A percentile compares a stretch with the other conserved stretches of the same genome.
phyloP scores from a whole-genome alignment of 371 early-diverging fungal species.

The Parasitella parasitica region DNA sequence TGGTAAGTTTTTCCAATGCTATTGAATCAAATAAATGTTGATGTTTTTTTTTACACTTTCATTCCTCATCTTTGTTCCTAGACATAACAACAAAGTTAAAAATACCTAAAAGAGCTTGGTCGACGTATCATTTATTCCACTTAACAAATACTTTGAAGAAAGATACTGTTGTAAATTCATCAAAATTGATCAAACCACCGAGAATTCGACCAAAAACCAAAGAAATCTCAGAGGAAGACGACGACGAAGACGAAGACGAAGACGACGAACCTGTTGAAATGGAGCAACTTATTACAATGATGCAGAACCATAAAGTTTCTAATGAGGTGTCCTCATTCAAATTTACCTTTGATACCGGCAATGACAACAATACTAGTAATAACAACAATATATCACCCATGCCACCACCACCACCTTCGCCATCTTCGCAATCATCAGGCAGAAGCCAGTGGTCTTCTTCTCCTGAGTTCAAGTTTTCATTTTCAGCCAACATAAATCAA shows the following conservation, averaged over 20 bases:
- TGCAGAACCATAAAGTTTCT: slow-evolving; percentile 27
- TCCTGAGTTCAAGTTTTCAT: slow-evolving; percentile 24
- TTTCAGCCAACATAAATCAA: slow-evolving; percentile 10
- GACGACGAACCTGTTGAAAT: slow-evolving; percentile 10
- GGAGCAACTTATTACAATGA: slow-evolving; percentile 29
- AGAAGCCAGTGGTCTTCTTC: neutral
- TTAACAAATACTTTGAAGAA: neutral
- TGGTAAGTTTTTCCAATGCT: neutral
- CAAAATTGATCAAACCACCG: slow-evolving; percentile 11
- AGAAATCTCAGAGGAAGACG: neutral
- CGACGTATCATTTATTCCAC: slow-evolving; percentile 14
- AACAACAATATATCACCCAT: neutral
- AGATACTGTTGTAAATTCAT: neutral
- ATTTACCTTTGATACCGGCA: slow-evolving; percentile 4
- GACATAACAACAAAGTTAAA: slow-evolving; percentile 10
- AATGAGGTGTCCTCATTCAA: slow-evolving; percentile 12
- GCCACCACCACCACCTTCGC: neutral
- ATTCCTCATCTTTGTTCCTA: neutral
- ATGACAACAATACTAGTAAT: neutral
- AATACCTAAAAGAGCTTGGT: slow-evolving; percentile 23
- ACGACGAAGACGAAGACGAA: neutral
- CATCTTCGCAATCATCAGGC: neutral
- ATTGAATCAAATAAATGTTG: neutral
- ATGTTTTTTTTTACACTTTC: neutral
- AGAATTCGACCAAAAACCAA: slow-evolving; percentile 1